Conservation (phyloP, 805 yeast species). For the Starmera dryadoides region DNA sequence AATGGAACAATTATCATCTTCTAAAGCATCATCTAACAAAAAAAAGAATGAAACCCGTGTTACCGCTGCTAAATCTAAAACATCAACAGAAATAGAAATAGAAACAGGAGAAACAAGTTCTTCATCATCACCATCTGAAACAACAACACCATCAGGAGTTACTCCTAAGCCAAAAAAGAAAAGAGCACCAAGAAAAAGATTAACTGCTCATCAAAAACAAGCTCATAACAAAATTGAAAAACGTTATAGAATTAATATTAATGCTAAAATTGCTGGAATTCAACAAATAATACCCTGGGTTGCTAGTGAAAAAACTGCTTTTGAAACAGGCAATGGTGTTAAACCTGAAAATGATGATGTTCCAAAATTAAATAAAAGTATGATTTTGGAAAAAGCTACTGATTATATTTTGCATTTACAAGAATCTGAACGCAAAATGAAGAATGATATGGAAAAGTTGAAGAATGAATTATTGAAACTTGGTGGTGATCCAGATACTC, state of each 20-base stretch:
- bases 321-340: conserved; percentile 33
- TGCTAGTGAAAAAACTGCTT: conserved; percentile 53
- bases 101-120: background rate
- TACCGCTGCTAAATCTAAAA: conserved; percentile 3
- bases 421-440: conserved; percentile 35
- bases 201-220: conserved; percentile 53
- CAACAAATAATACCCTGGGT: conserved; percentile 66
- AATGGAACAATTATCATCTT: conserved; percentile 2
- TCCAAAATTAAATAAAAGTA: conserved; percentile 53
- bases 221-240: conserved; percentile 72
- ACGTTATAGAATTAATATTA: conserved; percentile 63
- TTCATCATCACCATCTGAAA: conserved; percentile 2
- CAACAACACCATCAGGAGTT: conserved; percentile 3
- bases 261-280: conserved; percentile 61
- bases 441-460: conserved; percentile 4
- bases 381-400: conserved; percentile 63
- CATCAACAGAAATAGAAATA: background rate
- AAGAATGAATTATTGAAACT: background rate
- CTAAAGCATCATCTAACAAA: background rate
- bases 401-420: conserved; percentile 50
- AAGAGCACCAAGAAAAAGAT: conserved; percentile 47
- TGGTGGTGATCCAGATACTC: background rate
- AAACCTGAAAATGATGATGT: conserved; percentile 11
- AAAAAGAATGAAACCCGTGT: background rate
- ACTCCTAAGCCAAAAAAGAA: conserved; percentile 27